Percentiles rank a stretch among this genome's conserved stretches.
phyloP scores from a whole-genome alignment of 768 basidiomycete species.

The Lanmaoa rubissima region DNA sequence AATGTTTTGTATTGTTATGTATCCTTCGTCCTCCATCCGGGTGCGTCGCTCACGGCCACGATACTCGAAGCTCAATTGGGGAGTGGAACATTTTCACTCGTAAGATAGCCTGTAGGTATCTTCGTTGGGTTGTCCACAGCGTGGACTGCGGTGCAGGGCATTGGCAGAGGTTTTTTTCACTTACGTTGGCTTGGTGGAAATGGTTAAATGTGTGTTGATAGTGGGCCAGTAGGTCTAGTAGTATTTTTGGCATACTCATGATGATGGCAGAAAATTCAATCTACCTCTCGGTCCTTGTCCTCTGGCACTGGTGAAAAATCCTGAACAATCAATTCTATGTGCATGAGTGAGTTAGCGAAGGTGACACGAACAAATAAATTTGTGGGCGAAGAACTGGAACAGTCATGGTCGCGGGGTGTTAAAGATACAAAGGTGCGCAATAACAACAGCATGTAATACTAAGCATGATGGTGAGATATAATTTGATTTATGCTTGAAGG shows the following conservation, averaged over 20 bases:
- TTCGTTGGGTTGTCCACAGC: conserved; percentile 9
- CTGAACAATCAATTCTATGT: background rate
- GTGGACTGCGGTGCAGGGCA: conserved; percentile 22
- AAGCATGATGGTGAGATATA: conserved; percentile 17
- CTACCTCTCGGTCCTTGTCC: background rate
- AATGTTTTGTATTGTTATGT: conserved; percentile 36
- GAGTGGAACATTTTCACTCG: conserved; percentile 19
- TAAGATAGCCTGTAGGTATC: conserved; percentile 16
- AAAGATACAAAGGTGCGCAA: conserved; percentile 25
- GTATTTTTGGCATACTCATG: conserved; percentile 7
- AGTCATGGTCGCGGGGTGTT: background rate
- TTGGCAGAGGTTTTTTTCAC: conserved; percentile 7
- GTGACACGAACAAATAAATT: background rate
- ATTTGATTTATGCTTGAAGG: conserved; percentile 26
- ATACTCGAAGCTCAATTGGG: conserved; percentile 57
- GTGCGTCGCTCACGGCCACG: conserved; percentile 34
- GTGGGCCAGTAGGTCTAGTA: conserved; percentile 8
- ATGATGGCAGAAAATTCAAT: conserved; percentile 11
- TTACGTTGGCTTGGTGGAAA: conserved; percentile 7
- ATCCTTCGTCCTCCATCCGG: conserved; percentile 10
- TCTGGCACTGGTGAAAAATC: background rate
- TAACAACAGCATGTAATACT: conserved; percentile 21
- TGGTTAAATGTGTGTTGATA: conserved; percentile 22
- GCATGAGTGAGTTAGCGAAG: background rate
- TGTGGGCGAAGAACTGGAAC: background rate